These are phyloP conservation scores for Galeopsis tetrahit DNA, from an alignment of 257 asterid species.

Conservation along the genomic window DNA sequence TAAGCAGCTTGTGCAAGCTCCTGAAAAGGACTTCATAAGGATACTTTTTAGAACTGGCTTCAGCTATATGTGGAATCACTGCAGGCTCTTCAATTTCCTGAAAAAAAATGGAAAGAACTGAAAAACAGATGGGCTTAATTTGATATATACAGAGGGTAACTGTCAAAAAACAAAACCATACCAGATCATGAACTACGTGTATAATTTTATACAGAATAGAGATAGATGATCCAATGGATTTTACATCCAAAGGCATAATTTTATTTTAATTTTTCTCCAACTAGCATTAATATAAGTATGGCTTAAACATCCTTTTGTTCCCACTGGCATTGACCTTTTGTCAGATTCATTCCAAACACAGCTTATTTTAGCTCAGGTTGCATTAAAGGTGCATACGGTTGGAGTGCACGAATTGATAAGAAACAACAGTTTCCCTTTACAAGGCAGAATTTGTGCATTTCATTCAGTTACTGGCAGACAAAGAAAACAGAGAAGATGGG, in stretches of 20 bases:
- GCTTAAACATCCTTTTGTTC: constrained; percentile 1
- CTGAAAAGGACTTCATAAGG: constrained; percentile 99
- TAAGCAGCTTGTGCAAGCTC: constrained; percentile 97
- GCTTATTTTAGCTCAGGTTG: constrained; percentile 24
- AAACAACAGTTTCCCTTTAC: not conserved
- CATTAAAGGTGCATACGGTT: not conserved
- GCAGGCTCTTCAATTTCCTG: constrained; percentile 99
- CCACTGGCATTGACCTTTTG: constrained; percentile 23
- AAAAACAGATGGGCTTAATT: constrained; percentile 26
- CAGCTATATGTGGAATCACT: constrained; percentile 97
- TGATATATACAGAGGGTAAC: constrained; percentile 11
- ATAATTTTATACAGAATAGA: constrained; percentile 1
- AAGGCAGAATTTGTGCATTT: not conserved
- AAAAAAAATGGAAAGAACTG: constrained; percentile 24
- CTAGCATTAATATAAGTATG: constrained; percentile 21
- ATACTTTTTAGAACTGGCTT: constrained; percentile 93
- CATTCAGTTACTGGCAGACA: constrained; percentile 5
- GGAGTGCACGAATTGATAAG: not conserved
- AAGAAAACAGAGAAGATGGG: not conserved
- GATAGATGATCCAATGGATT: not conserved
- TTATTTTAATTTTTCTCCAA: constrained; percentile 15
- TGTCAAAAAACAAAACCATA: constrained; percentile 12
- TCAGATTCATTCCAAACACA: constrained; percentile 3
- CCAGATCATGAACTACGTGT: constrained; percentile 11
- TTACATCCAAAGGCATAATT: constrained; percentile 2